These are phyloP conservation scores for Phytophthora cactorum DNA, from an alignment of 352 stramenopile species.

Conservation along the genomic window DNA sequence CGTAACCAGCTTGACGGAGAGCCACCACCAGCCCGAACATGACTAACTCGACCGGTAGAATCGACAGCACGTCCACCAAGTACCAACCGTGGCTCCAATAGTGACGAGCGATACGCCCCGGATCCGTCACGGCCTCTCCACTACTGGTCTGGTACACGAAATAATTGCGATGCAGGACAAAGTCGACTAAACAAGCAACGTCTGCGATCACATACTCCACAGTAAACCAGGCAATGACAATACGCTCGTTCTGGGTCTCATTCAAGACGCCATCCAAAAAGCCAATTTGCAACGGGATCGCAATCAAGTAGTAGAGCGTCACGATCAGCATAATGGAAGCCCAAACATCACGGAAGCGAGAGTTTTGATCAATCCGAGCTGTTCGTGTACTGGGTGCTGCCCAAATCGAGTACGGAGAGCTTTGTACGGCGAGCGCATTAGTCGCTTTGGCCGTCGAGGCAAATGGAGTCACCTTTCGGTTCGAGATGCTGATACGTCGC, in stretches of 20 bases:
- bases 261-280: constrained; percentile 66
- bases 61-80: constrained; percentile 53
- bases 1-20: constrained; percentile 24
- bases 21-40: constrained; percentile 30
- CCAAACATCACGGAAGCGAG: constrained; percentile 58
- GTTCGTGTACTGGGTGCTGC: neutral
- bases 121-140: constrained; percentile 51
- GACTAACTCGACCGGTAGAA: constrained; percentile 60
- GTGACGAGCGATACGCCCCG: constrained; percentile 38
- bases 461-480: constrained; percentile 26
- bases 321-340: constrained; percentile 57
- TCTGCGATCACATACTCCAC: constrained; percentile 66
- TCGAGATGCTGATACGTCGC: neutral
- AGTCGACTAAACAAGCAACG: constrained; percentile 52
- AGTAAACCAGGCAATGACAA: constrained; percentile 48
- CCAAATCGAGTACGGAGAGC: constrained; percentile 34
- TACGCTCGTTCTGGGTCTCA: constrained; percentile 17
- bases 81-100: constrained; percentile 60
- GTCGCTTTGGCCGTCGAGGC: constrained; percentile 4
- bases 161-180: constrained; percentile 59
- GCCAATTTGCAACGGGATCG: constrained; percentile 63
- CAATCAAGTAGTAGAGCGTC: constrained; percentile 61
- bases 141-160: constrained; percentile 58
- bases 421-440: neutral
- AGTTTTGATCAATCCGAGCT: constrained; percentile 28